Base-by-base conservation (phyloP, 179 eudicot species). In the Drosera spatulata region DNA sequence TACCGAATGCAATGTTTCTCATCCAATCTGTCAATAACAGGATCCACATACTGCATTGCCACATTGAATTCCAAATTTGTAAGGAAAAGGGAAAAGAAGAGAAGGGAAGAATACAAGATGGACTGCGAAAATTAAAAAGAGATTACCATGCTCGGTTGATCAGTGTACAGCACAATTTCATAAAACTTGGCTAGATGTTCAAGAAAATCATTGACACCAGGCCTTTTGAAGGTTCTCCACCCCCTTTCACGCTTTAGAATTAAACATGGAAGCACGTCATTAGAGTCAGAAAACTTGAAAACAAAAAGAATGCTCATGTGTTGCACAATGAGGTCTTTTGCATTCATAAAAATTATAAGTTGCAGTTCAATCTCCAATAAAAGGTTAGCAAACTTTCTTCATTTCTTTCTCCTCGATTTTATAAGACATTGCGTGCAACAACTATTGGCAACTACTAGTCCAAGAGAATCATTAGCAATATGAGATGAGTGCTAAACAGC, bases 151-250 rank as follows among this genome's bases (percentile, higher is more conserved):
- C 14, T 71, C 67, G 76, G 75, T 65, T 81, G 82, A 69, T 91
- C 97, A 62, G 97, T 78, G 51, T 88, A 91, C 41, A 91, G 77
- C 38, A 91, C 83, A 68, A 91, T 76, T 68, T 91, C 97, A 72
- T 78, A 88, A 68, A 58, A 91, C 57, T 85, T 88, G 63, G 88
- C 88, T 39, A 91, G 54, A 49, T 82, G 90, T 76, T 91, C 96
- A 75, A 91, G 68, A 66, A 91, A 91, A 58, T 80, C 86, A 77
- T 88, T 86, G 33, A 85, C 94, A 52, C 97, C 97, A 39, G 97
- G 97, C 66, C 97, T 87, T 75, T 91, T 91, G 66, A 85, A 88
- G 53, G 97, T 91, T 72, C 94, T 76, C 97, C 97, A 91, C 41
- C 97, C 97, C 71, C 97, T 79, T 48, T 91, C 97, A 75, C 97